phyloP scores from a whole-genome alignment of 2,329 filamentous ascomycete species.

The Exophiala viscosa region DNA sequence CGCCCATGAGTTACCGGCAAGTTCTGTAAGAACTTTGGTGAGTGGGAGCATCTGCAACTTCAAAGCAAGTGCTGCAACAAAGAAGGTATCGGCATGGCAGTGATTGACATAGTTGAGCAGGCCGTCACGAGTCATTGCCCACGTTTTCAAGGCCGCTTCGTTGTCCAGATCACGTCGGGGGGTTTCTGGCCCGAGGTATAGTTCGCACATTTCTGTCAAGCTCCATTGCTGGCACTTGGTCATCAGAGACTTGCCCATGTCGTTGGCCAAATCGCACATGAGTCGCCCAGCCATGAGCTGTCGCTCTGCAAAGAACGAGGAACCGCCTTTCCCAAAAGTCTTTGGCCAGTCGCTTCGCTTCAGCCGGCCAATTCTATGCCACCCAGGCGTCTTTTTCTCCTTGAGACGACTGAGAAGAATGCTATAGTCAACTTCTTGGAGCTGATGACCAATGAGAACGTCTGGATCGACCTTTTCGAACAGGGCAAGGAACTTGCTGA shows the following conservation, averaged over 20 bases:
- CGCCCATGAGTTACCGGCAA: slow-evolving; percentile 98
- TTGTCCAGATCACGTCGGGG: slow-evolving; percentile 81
- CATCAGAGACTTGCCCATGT: slow-evolving; percentile 96
- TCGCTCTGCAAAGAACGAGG: slow-evolving; percentile 88
- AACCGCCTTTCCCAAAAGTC: slow-evolving; percentile 77
- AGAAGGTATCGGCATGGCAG: slow-evolving; percentile 93
- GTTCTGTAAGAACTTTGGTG: slow-evolving; percentile 90
- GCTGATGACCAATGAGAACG: slow-evolving; percentile 85
- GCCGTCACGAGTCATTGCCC: slow-evolving; percentile 78
- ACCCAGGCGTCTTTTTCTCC: slow-evolving; percentile 86
- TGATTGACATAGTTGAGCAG: slow-evolving; percentile 91
- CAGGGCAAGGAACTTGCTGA: slow-evolving; percentile 85
- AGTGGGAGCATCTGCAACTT: slow-evolving; percentile 88
- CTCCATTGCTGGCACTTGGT: slow-evolving; percentile 97
- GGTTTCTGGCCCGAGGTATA: slow-evolving; percentile 73
- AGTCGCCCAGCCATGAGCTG: slow-evolving; percentile 84
- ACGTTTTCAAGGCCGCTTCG: slow-evolving; percentile 79
- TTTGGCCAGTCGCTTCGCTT: slow-evolving; percentile 82
- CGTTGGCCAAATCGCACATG: slow-evolving; percentile 90
- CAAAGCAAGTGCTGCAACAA: slow-evolving; percentile 84
- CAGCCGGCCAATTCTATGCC: slow-evolving; percentile 88
- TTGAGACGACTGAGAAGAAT: slow-evolving; percentile 81
- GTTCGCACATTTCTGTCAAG: slow-evolving; percentile 91
- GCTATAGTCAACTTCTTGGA: slow-evolving; percentile 97
- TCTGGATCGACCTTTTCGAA: slow-evolving; percentile 87